Evolutionary conservation across 805 yeast genomes (phyloP).

Genomic region (Teunomyces pallodes): DNA sequence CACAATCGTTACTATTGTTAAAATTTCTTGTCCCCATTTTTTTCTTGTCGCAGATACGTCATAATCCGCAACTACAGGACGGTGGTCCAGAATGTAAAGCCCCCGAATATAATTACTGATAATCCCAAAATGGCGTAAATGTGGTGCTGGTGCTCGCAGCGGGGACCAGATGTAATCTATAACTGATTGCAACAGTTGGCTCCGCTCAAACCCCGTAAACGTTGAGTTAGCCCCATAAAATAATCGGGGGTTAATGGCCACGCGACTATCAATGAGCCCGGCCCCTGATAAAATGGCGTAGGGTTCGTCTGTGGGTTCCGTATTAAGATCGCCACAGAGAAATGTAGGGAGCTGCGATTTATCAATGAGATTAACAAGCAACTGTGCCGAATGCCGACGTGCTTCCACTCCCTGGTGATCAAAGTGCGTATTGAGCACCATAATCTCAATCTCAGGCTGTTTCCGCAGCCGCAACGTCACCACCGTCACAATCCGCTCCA

Average conservation of each 20-base stretch:
- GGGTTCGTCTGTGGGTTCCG: conserved; percentile 41
- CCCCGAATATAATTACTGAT: conserved; percentile 32
- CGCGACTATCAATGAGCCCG: conserved; percentile 40
- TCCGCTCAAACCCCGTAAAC: conserved; percentile 47
- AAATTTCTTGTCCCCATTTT: neutral
- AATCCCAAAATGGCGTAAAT: conserved; percentile 33
- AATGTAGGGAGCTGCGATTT: conserved; percentile 33
- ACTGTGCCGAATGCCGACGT: conserved; percentile 29
- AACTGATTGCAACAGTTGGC: conserved; percentile 21
- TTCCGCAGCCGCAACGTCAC: conserved; percentile 30
- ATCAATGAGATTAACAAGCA: conserved; percentile 40
- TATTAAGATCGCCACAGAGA: conserved; percentile 43
- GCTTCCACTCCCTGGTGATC: conserved; percentile 41
- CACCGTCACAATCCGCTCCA: conserved; percentile 40
- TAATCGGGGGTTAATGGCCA: conserved; percentile 20
- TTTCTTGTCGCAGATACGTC: conserved; percentile 4
- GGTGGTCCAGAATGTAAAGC: conserved; percentile 39
- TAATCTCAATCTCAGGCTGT: conserved; percentile 27
- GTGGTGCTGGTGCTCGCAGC: conserved; percentile 4
- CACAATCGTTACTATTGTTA: neutral
- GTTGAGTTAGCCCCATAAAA: conserved; percentile 45
- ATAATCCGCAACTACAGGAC: conserved; percentile 34
- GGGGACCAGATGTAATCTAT: conserved; percentile 50
- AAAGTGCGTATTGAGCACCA: conserved; percentile 42
- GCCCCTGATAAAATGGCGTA: conserved; percentile 34